A percentile compares a stretch with the other conserved stretches of the same genome.
These are phyloP conservation scores for Ophiostoma sp. DNA, from an alignment of 2,329 filamentous ascomycete genomes.

Conservation along the genomic window DNA sequence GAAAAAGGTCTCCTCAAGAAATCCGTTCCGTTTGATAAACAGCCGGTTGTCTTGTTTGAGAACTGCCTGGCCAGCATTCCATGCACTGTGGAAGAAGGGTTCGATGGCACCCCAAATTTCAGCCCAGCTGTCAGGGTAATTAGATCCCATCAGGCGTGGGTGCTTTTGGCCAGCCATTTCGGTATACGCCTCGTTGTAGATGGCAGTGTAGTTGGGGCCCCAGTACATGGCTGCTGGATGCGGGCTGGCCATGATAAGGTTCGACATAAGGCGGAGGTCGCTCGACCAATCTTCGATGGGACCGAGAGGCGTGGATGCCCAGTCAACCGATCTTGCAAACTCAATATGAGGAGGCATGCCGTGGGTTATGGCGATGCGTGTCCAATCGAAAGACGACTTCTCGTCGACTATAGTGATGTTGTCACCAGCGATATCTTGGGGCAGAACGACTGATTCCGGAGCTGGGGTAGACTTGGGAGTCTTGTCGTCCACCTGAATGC, in stretches of 20 bases:
- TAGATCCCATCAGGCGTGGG: constrained; percentile 66
- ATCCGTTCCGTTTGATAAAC: constrained; percentile 64
- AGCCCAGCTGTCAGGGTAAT: constrained; percentile 61
- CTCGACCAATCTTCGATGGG: constrained; percentile 68
- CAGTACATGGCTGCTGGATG: constrained; percentile 75
- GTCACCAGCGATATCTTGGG: not conserved
- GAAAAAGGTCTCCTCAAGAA: constrained; percentile 74
- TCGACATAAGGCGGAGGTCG: constrained; percentile 71
- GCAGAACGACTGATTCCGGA: not conserved
- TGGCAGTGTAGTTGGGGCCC: constrained; percentile 63
- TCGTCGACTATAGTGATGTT: not conserved
- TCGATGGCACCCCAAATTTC: constrained; percentile 71
- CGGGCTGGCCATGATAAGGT: constrained; percentile 73
- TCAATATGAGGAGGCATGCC: constrained; percentile 64
- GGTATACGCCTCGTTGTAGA: constrained; percentile 69
- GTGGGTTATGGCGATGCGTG: constrained; percentile 58
- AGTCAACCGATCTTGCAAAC: constrained; percentile 66
- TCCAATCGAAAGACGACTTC: constrained; percentile 71
- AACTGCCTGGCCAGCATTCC: constrained; percentile 65
- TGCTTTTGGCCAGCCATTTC: constrained; percentile 71
- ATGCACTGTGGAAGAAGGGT: constrained; percentile 62
- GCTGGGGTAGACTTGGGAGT: not conserved
- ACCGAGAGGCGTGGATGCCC: constrained; percentile 66
- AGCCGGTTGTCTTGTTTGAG: constrained; percentile 80
- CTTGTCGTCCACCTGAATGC: not conserved